phyloP scores from a whole-genome alignment of 129 eudicot genomes.

The Ambrosia trifida region DNA sequence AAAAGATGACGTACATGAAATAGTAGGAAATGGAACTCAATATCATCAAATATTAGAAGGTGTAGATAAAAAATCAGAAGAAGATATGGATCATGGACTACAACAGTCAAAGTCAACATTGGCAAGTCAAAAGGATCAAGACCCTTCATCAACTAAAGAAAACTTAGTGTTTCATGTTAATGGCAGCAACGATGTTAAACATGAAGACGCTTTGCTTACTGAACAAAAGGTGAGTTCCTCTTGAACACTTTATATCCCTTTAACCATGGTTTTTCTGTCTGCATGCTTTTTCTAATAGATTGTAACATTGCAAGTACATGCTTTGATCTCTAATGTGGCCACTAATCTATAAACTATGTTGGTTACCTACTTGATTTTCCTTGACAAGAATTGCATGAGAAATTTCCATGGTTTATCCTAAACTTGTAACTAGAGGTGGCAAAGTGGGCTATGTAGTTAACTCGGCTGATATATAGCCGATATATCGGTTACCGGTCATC shows the following conservation, averaged over 20 bases:
- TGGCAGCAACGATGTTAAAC: slow-evolving; percentile 24
- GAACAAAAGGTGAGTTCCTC: slow-evolving; percentile 45
- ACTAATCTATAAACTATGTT: no score
- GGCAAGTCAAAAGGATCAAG: slow-evolving; percentile 32
- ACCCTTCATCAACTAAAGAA: slow-evolving; percentile 22
- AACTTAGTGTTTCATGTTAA: slow-evolving; percentile 20
- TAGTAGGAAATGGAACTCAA: slow-evolving; percentile 34
- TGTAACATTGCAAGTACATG: no score
- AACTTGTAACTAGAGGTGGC: no score
- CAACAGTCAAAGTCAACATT: slow-evolving; percentile 1
- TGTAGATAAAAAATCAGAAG: slow-evolving; percentile 25
- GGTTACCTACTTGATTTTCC: background rate
- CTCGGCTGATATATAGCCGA: no score
- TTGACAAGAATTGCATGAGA: background rate
- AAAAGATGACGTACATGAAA: slow-evolving; percentile 23
- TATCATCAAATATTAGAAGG: slow-evolving; percentile 26
- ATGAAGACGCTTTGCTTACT: slow-evolving; percentile 29
- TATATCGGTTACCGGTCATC: no score
- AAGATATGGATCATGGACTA: slow-evolving; percentile 14
- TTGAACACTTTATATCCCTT: background rate
- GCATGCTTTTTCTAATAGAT: no score
- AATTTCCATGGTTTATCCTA: background rate
- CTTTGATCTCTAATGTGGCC: no score
- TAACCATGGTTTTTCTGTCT: background rate
- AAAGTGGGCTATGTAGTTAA: no score